Evolutionary conservation across 306 rosid genomes (phyloP).

Genomic region (Fagus sylvatica): DNA sequence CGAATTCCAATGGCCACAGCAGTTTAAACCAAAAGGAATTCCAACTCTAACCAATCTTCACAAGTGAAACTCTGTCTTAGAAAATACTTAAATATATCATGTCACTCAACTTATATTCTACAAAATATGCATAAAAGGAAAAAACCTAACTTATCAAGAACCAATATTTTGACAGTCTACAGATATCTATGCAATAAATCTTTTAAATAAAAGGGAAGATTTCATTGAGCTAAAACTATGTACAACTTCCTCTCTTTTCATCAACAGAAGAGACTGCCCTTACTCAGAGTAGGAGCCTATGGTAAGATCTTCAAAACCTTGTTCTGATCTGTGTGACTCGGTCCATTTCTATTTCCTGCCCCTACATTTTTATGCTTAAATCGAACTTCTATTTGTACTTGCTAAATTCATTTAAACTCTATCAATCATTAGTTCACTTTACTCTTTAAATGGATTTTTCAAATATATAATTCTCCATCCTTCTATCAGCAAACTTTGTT

Average conservation of each 20-base stretch:
- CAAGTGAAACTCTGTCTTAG: neutral
- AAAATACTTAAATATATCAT: neutral
- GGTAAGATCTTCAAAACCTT: neutral
- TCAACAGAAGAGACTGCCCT: neutral
- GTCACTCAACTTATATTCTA: neutral
- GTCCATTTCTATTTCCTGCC: slow-evolving; percentile 10
- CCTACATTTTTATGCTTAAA: slow-evolving; percentile 8
- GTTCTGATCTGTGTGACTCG: slow-evolving; percentile 7
- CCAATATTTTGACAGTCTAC: neutral
- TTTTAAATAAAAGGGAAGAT: slow-evolving; percentile 5
- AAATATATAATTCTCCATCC: no score
- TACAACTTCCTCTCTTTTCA: neutral
- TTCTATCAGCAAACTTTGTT: no score
- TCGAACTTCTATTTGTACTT: slow-evolving; percentile 15
- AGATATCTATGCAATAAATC: neutral
- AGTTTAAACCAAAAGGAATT: neutral
- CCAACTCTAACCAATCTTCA: neutral
- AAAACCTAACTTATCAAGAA: slow-evolving; percentile 6
- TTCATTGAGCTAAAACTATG: neutral
- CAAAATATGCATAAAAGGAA: neutral
- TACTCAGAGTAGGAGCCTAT: slow-evolving; percentile 1
- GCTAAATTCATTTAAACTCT: no score
- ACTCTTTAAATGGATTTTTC: no score
- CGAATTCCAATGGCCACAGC: neutral
- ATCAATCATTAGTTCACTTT: no score